A percentile compares a stretch with the other conserved stretches of the same genome.
Evolutionary conservation across 495 filamentous ascomycete genomes (phyloP).

Genomic region (Neurospora sp.): DNA sequence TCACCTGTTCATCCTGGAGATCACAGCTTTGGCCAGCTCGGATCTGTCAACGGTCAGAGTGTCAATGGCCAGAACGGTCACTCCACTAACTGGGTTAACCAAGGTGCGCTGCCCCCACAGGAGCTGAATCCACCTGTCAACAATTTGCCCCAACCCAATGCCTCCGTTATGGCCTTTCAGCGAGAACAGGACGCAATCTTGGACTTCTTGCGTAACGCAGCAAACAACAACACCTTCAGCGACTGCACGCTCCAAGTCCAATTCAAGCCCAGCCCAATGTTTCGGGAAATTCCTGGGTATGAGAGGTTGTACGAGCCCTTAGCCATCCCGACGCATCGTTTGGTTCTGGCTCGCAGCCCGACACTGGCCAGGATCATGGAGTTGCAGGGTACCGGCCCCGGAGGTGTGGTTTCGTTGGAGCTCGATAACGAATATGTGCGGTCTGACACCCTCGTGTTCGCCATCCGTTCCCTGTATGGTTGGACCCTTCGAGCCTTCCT

Average conservation of each 20-base stretch:
- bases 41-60: constrained; percentile 9
- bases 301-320: constrained; percentile 26
- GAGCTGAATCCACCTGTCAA: constrained; percentile 9
- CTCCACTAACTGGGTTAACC: not conserved
- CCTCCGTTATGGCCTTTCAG: constrained; percentile 1
- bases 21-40: constrained; percentile 17
- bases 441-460: constrained; percentile 37
- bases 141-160: not conserved
- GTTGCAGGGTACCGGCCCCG: constrained; percentile 6
- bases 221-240: constrained; percentile 30
- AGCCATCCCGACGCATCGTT: constrained; percentile 37
- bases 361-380: constrained; percentile 21
- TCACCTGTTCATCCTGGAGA: constrained; percentile 32
- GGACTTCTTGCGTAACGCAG: constrained; percentile 27
- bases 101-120: constrained; percentile 1
- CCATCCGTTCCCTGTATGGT: constrained; percentile 41
- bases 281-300: constrained; percentile 37
- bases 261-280: constrained; percentile 24
- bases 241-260: constrained; percentile 42
- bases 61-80: constrained; percentile 5
- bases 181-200: constrained; percentile 26
- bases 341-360: constrained; percentile 42
- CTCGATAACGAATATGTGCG: constrained; percentile 38
- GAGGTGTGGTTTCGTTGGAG: constrained; percentile 30
- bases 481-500: constrained; percentile 15